Conservation (phyloP, 495 filamentous ascomycete species). For the Diplogelasinospora grovesii region DNA sequence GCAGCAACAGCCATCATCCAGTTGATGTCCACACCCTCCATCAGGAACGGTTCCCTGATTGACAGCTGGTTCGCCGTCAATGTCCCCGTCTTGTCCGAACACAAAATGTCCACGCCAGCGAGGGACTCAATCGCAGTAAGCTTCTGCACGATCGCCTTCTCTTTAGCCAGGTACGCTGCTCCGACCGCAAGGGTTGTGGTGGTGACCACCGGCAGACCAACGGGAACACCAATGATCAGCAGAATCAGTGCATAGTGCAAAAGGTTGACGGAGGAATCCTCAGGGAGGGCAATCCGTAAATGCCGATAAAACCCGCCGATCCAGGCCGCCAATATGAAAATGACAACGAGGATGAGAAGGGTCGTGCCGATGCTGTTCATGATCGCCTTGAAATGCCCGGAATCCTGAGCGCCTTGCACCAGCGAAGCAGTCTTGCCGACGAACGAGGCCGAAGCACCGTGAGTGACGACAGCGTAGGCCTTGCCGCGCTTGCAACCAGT, state of each 20-base stretch:
- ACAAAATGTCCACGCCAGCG: constrained; percentile 91
- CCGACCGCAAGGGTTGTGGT: constrained; percentile 96
- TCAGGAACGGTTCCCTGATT: constrained; percentile 74
- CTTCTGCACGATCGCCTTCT: constrained; percentile 96
- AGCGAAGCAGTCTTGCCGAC: constrained; percentile 83
- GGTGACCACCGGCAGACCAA: constrained; percentile 92
- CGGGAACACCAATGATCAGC: constrained; percentile 93
- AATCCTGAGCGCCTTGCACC: constrained; percentile 65
- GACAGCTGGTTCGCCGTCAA: constrained; percentile 93
- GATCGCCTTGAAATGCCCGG: constrained; percentile 85
- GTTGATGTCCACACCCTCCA: constrained; percentile 68
- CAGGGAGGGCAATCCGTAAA: constrained; percentile 63
- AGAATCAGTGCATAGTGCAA: too few relatives aligned
- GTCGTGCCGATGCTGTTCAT: constrained; percentile 80
- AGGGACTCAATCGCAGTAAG: constrained; percentile 91
- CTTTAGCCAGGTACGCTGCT: constrained; percentile 87
- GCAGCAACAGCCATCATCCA: constrained; percentile 89
- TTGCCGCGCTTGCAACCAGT: constrained; percentile 86
- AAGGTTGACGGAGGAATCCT: constrained; percentile 78
- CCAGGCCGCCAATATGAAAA: constrained; percentile 79
- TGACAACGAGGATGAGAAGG: constrained; percentile 71
- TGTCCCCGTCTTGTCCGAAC: constrained; percentile 95
- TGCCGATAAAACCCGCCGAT: constrained; percentile 80
- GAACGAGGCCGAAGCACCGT: constrained; percentile 80
- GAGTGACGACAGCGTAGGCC: constrained; percentile 71